Percentiles rank a stretch among this genome's conserved stretches.
These are phyloP conservation scores for Crucihimalaya himalaica DNA, from an alignment of 345 rosid species.

Conservation along the genomic window DNA sequence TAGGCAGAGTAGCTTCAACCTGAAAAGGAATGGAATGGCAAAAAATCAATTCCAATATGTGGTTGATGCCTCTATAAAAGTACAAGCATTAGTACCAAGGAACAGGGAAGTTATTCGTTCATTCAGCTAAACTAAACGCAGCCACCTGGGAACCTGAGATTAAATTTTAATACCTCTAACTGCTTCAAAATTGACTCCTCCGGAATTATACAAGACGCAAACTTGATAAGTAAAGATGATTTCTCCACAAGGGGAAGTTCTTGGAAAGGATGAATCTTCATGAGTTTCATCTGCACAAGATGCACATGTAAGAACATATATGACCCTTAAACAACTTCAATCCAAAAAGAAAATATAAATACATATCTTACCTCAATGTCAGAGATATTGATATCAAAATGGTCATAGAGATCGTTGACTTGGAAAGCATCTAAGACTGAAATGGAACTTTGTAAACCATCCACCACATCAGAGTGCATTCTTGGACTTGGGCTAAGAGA, in stretches of 20 bases:
- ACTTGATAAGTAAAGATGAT: conserved; percentile 48
- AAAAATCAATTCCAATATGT: conserved; percentile 17
- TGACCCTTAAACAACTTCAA: conserved; percentile 20
- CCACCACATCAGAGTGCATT: conserved; percentile 41
- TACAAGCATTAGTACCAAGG: conserved; percentile 2
- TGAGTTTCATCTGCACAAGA: conserved; percentile 60
- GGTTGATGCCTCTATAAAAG: conserved; percentile 7
- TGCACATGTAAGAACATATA: conserved; percentile 23
- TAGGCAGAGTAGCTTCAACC: conserved; percentile 56
- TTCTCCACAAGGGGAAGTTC: conserved; percentile 57
- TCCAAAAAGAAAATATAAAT: background rate
- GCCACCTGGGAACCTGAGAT: conserved; percentile 12
- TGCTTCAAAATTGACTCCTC: conserved; percentile 66
- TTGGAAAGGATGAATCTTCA: conserved; percentile 44
- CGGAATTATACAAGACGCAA: conserved; percentile 61
- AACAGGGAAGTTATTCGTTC: background rate
- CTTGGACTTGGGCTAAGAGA: conserved; percentile 41
- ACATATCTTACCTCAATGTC: conserved; percentile 59
- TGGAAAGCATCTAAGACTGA: conserved; percentile 39
- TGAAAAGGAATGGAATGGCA: conserved; percentile 43
- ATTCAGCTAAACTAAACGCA: conserved; percentile 26
- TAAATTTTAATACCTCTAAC: conserved; percentile 65
- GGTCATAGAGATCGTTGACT: conserved; percentile 59
- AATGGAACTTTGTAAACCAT: conserved; percentile 41
- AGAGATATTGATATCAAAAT: conserved; percentile 54